phyloP scores from a whole-genome alignment of 169 alveolate genomes.

The Babesia gibsoni region DNA sequence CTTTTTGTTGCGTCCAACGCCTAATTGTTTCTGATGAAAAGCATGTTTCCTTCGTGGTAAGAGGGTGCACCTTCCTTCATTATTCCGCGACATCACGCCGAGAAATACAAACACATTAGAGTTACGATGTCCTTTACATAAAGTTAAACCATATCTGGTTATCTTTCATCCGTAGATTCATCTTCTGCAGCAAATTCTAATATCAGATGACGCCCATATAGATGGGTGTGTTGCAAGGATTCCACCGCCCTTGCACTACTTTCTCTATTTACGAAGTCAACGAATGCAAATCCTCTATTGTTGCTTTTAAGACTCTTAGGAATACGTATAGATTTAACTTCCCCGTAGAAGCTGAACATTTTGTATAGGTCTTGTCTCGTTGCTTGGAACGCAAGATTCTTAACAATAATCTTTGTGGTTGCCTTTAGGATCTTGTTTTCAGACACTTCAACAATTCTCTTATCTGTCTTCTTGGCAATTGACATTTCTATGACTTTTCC shows the following conservation, averaged over 20 bases:
- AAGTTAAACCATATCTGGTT: too few species aligned
- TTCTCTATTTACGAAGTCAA: conserved; percentile 84
- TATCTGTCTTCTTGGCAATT: conserved; percentile 67
- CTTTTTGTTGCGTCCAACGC: too few species aligned
- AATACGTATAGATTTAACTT: conserved; percentile 85
- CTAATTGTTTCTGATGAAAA: too few species aligned
- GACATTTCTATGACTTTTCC: conserved; percentile 69
- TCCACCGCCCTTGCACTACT: conserved; percentile 88
- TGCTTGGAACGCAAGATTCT: conserved; percentile 94
- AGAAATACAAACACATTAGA: too few species aligned
- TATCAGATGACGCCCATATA: conserved; percentile 90
- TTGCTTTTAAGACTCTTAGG: conserved; percentile 90
- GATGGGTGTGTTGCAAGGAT: conserved; percentile 86
- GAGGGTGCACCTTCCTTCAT: too few species aligned
- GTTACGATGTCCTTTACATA: too few species aligned
- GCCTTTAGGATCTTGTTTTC: conserved; percentile 48
- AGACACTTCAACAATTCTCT: conserved; percentile 30
- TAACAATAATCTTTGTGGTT: conserved; percentile 85
- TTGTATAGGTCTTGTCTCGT: conserved; percentile 85
- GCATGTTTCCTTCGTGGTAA: too few species aligned
- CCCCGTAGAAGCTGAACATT: conserved; percentile 89
- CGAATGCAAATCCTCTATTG: conserved; percentile 92
- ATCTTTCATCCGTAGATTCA: background rate
- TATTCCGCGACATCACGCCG: too few species aligned
- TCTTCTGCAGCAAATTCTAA: conserved; percentile 82